Base-by-base conservation (phyloP, 2,329 filamentous ascomycete genomes). In the Calonectria fujianensis region DNA sequence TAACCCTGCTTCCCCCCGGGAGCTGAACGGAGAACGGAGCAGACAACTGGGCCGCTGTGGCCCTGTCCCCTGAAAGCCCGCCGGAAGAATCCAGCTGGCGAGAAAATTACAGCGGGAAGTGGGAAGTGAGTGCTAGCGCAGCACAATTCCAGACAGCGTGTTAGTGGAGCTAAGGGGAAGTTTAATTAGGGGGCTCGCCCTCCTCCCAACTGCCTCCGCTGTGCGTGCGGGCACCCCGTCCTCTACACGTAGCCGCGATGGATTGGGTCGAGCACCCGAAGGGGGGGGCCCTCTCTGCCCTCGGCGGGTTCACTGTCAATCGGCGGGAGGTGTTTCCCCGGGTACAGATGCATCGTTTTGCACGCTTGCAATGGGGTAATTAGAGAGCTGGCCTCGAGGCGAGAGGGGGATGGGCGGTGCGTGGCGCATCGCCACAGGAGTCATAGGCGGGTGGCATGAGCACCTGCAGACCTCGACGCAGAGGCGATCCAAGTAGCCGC, bases 131-230 rank as follows among this genome's bases (percentile, higher is more conserved):
- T 10, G 57, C 68, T 70, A 64, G 68, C 45, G 68, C 39, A 39
- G 57, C 45, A 45, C 50, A 50, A 37, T 54, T 63, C 64, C 48
- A 67, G 45, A 52, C 64, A 52, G 41, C 61, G 41, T 64, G 69
- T 57, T 63, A 64, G 57, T 70, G 59, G 45, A 57, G 35, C 35
- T 51, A 48, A 65, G 69, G 68, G 59, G 69, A 64, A 64, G 57
- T 50, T 57, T 70, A 65, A 70, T 64, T 27, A 70, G 57, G 69
- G 59, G 69, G 69, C 48, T 70, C 48, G 52, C 16, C 24, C 14
- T 41, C 39, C 35, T 14, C 57, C 48, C 57, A 39, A 61, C 29
- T 61, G 39, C 57, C 57, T 37, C n/a, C 35, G 57, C 32, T 29
- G 16, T 39, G 57, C 57, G 32, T 24, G 57, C 35, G 29, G 57